A percentile compares a stretch with the other conserved stretches of the same genome.
Conservation (phyloP, 345 rosid species). For the Hypericum perforatum region DNA sequence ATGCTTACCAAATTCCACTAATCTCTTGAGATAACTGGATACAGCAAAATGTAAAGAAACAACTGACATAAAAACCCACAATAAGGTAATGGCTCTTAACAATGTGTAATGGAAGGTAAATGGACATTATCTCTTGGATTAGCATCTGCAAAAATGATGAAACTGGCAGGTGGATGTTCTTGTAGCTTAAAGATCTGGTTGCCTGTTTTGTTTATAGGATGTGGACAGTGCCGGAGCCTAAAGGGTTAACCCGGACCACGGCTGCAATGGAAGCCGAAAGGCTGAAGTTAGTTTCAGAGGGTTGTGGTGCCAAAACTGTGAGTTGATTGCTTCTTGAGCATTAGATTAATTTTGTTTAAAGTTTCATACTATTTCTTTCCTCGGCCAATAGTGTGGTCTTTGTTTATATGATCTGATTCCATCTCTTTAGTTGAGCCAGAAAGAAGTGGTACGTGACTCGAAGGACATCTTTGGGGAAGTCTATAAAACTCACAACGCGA, state of each 20-base stretch:
- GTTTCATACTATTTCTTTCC: slow-evolving; percentile 3
- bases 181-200: slow-evolving; percentile 9
- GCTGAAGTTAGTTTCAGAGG: slow-evolving; percentile 65
- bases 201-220: slow-evolving; percentile 40
- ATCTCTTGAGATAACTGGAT: too few species aligned
- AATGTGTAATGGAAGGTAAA: too few species aligned
- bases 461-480: slow-evolving; percentile 65
- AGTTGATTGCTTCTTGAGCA: slow-evolving; percentile 18
- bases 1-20: too few species aligned
- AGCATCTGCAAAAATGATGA: too few species aligned
- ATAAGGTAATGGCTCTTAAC: too few species aligned
- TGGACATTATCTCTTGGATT: too few species aligned
- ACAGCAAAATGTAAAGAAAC: too few species aligned
- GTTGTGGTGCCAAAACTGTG: slow-evolving; percentile 57
- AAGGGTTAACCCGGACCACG: slow-evolving; percentile 40
- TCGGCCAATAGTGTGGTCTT: slow-evolving; percentile 4
- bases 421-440: slow-evolving; percentile 44
- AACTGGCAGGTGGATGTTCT: neutral
- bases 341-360: neutral
- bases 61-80: too few species aligned
- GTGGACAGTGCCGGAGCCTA: slow-evolving; percentile 62
- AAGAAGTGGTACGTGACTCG: slow-evolving; percentile 55
- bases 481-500: slow-evolving; percentile 59
- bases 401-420: slow-evolving; percentile 25
- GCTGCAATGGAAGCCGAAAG: slow-evolving; percentile 60